Percentiles rank a stretch among this genome's conserved stretches.
Conservation (phyloP, 306 rosid genomes). For the Quercus ilex region DNA sequence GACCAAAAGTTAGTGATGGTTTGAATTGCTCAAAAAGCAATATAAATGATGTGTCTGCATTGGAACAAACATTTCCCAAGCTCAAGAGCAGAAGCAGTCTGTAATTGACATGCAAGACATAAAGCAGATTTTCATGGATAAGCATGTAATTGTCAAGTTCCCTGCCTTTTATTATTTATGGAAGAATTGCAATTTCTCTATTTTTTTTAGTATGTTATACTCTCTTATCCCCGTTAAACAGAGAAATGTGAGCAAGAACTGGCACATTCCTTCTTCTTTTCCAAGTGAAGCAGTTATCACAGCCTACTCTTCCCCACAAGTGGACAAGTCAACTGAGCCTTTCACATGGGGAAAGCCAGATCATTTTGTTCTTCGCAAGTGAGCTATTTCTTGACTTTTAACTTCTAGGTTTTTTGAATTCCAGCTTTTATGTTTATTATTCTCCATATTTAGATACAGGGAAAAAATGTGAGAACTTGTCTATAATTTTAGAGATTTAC, state of each 20-base stretch:
- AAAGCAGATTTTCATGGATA: slow-evolving; percentile 63
- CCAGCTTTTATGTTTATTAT: slow-evolving; percentile 8
- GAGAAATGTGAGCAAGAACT: slow-evolving; percentile 99
- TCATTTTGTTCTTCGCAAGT: slow-evolving; percentile 93
- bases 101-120: slow-evolving; percentile 32
- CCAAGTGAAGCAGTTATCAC: slow-evolving; percentile 84
- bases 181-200: slow-evolving; percentile 9
- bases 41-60: slow-evolving; percentile 30
- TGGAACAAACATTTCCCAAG: slow-evolving; percentile 33
- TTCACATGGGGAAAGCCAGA: slow-evolving; percentile 96
- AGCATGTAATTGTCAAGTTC: slow-evolving; percentile 54
- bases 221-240: slow-evolving; percentile 28
- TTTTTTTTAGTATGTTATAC: background rate
- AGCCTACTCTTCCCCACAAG: slow-evolving; percentile 76
- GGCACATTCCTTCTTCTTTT: slow-evolving; percentile 87
- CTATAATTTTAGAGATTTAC: background rate
- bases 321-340: slow-evolving; percentile 86
- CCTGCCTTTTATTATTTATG: slow-evolving; percentile 15
- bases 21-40: slow-evolving; percentile 9
- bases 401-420: background rate
- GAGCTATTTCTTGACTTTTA: slow-evolving; percentile 26
- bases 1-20: slow-evolving; percentile 43
- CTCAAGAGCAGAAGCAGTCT: slow-evolving; percentile 41
- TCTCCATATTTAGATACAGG: background rate
- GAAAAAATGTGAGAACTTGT: background rate